A percentile compares a stretch with the other conserved stretches of the same genome.
Evolutionary conservation across 208 protist species (phyloP).

Genomic region (Crithidia bombi): DNA sequence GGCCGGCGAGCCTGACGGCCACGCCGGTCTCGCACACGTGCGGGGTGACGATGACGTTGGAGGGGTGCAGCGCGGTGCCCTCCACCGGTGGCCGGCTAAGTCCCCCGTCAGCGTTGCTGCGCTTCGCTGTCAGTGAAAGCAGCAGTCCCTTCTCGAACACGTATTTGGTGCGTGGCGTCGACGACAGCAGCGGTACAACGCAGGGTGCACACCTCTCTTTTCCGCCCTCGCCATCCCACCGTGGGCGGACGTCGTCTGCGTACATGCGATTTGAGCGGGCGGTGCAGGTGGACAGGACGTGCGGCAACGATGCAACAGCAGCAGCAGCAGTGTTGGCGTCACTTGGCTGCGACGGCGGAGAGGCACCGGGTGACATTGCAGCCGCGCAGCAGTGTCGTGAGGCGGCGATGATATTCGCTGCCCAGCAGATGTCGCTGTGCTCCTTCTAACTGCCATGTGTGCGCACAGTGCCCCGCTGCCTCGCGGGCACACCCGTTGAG

Average conservation of each 20-base stretch:
- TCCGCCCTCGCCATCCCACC: not conserved
- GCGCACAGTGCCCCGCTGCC: no score
- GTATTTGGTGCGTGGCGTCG: not conserved
- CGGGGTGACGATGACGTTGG: not conserved
- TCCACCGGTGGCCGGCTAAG: not conserved
- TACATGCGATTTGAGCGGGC: constrained; percentile 9
- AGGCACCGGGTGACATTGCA: no score
- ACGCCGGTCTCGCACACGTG: not conserved
- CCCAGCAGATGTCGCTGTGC: no score
- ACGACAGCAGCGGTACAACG: not conserved
- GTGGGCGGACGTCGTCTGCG: not conserved
- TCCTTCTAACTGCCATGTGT: no score
- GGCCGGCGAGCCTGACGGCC: not conserved
- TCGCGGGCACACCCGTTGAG: no score
- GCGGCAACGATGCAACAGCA: not conserved
- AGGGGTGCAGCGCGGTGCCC: not conserved
- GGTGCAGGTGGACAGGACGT: constrained; percentile 2
- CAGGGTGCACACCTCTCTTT: not conserved
- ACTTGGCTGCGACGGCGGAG: no score
- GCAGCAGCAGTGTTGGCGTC: not conserved
- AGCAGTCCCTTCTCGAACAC: not conserved
- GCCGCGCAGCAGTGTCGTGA: no score
- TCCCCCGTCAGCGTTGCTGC: not conserved
- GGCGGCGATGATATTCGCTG: no score
- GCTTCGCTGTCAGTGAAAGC: not conserved